Evolutionary conservation across 106 monocot species (phyloP).

Genomic region (Apostasia shenzhenica): DNA sequence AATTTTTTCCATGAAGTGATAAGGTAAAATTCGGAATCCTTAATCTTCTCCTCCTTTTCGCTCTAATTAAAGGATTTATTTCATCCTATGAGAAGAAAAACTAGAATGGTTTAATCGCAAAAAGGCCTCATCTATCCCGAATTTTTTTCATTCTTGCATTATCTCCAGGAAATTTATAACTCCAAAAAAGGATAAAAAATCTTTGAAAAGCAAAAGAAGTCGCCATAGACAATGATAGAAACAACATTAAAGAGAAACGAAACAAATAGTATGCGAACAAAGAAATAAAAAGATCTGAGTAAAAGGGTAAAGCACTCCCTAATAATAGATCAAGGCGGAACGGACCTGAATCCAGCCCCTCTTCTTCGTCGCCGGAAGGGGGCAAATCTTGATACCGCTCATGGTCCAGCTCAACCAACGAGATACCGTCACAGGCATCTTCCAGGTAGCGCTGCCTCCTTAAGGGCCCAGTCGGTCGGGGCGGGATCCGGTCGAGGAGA

Average conservation of each 20-base stretch:
- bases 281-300: background rate
- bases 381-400: slow-evolving; percentile 66
- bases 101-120: no score
- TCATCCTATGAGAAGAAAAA: no score
- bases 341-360: slow-evolving; percentile 1
- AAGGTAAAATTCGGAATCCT: no score
- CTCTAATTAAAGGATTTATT: no score
- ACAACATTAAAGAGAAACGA: background rate
- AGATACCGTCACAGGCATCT: slow-evolving; percentile 27
- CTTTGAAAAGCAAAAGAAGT: background rate
- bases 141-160: no score
- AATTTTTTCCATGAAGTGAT: no score
- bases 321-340: slow-evolving; percentile 2
- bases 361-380: slow-evolving; percentile 11
- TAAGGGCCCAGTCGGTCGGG: slow-evolving; percentile 9
- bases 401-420: slow-evolving; percentile 41
- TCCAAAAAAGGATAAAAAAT: no score
- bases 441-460: slow-evolving; percentile 9
- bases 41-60: no score
- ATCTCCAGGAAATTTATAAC: no score
- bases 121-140: no score
- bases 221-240: background rate
- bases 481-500: slow-evolving; percentile 79
- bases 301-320: background rate
- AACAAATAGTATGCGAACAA: background rate